A percentile compares a stretch with the other conserved stretches of the same genome.
phyloP scores from a whole-genome alignment of 768 basidiomycete species.

The Coprinopsis cinerea region DNA sequence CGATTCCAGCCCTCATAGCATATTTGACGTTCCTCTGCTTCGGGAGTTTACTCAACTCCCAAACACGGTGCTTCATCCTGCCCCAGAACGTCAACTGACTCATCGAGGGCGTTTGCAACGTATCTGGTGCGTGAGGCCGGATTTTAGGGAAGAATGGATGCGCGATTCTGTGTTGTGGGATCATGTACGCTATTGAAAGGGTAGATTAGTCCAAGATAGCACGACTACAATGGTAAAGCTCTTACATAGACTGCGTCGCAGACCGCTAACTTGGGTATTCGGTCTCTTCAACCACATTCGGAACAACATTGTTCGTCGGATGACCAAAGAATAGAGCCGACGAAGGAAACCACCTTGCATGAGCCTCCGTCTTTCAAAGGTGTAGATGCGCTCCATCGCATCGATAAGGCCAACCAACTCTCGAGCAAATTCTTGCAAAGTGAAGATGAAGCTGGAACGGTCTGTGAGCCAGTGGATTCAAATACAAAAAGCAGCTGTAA shows the following conservation, averaged over 20 bases:
- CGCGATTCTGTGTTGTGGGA: conserved; percentile 39
- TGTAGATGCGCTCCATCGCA: conserved; percentile 75
- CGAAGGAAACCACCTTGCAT: conserved; percentile 33
- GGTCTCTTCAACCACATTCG: conserved; percentile 11
- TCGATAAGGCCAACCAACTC: conserved; percentile 81
- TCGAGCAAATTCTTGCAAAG: conserved; percentile 86
- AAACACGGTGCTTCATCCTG: conserved; percentile 61
- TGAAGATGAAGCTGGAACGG: conserved; percentile 80
- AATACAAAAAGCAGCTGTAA: not conserved
- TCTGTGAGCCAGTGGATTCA: conserved; percentile 3
- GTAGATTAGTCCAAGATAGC: not conserved
- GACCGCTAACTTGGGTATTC: conserved; percentile 3
- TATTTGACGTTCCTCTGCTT: conserved; percentile 77
- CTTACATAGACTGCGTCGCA: conserved; percentile 36
- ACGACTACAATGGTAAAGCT: not conserved
- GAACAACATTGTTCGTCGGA: conserved; percentile 14
- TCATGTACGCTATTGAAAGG: conserved; percentile 42
- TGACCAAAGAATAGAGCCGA: conserved; percentile 20
- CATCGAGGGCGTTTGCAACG: conserved; percentile 70
- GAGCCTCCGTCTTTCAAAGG: conserved; percentile 48
- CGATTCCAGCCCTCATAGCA: conserved; percentile 82
- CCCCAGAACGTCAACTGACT: conserved; percentile 55
- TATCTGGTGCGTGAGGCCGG: conserved; percentile 77
- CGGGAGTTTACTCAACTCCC: conserved; percentile 62
- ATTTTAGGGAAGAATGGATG: conserved; percentile 77